Evolutionary conservation across 1,284 basidiomycete genomes (phyloP).

Genomic region (Sporisorium sorghi): DNA sequence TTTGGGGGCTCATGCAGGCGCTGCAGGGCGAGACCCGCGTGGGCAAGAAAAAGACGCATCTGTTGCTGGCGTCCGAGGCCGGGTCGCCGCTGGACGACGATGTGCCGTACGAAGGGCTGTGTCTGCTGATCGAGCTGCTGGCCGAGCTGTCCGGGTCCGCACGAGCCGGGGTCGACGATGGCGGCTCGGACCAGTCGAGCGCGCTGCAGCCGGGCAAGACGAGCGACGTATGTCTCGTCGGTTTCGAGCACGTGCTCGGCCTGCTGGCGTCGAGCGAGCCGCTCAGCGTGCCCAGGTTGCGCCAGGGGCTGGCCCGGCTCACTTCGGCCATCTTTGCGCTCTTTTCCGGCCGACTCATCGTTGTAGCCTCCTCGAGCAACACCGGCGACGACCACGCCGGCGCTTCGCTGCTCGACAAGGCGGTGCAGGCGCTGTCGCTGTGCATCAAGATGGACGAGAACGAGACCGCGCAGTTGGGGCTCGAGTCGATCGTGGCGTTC

Average conservation of each 20-base stretch:
- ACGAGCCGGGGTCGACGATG: slow-evolving; percentile 43
- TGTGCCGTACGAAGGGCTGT: slow-evolving; percentile 54
- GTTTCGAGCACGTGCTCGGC: slow-evolving; percentile 46
- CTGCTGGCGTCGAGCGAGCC: slow-evolving; percentile 33
- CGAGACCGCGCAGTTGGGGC: slow-evolving; percentile 32
- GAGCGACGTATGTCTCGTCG: slow-evolving; percentile 50
- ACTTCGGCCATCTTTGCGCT: slow-evolving; percentile 28
- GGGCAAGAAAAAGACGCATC: slow-evolving; percentile 40
- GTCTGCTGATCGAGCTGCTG: slow-evolving; percentile 47
- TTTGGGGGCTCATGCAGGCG: slow-evolving; percentile 39
- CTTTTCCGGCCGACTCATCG: slow-evolving; percentile 35
- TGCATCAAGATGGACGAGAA: slow-evolving; percentile 49
- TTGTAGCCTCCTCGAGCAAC: slow-evolving; percentile 10
- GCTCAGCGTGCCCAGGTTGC: slow-evolving; percentile 37
- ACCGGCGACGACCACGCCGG: too few relatives aligned
- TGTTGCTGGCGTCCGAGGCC: slow-evolving; percentile 23
- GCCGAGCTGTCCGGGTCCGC: slow-evolving; percentile 39
- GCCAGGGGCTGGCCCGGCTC: slow-evolving; percentile 39
- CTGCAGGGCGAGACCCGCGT: slow-evolving; percentile 25
- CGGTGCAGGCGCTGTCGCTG: slow-evolving; percentile 35
- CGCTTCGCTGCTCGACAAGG: slow-evolving; percentile 20
- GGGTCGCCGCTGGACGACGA: slow-evolving; percentile 55
- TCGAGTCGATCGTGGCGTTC: slow-evolving; percentile 41
- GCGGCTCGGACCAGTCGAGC: slow-evolving; percentile 13
- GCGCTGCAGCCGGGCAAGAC: slow-evolving; percentile 32